Base-by-base conservation (phyloP, 1,139 yeast species). In the Candida mesenterica region DNA sequence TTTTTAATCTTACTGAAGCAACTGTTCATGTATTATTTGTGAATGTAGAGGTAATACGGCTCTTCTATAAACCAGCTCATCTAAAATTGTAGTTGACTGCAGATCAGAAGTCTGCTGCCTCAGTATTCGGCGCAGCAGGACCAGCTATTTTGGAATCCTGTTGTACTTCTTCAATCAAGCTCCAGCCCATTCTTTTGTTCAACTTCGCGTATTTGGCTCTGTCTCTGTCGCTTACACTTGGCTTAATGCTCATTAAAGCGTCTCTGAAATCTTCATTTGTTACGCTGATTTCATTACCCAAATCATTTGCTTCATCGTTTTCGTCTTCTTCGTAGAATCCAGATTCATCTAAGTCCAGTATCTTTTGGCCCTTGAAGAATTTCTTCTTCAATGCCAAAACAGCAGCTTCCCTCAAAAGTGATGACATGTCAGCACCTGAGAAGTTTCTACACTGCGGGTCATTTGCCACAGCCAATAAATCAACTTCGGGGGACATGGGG, bases 351-450 rank as follows among this genome's bases (percentile, higher is more conserved):
- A 77, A 60, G 39, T 77, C 77, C 42, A 67, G 70, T 24, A 76
- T 68, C 28, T 71, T 65, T 36, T 69, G 74, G 28, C 62, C 63
- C 15, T 59, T 62, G 60, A 82, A 79, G 45, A 87, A 81, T 39
- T 77, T 76, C 59, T 62, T 78, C 57, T 88, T 86, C 58, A 92
- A 74, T 1, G 97, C 95, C 34, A 77, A 62, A 3, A 90, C 95
- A 44, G 96, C 92, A 6, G 98, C 95, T 56, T 92, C 98, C 51
- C 96, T 73, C 0, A 87, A 92, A 39, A 92, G 65, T 1, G 97
- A 88, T 1, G 96, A 89, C 41, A 92, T 68, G 68, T 92, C 98
- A 0, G 98, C 98, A 55, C 98, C 98, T 7, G 95, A 83, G 55
- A 88, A 92, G 63, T 89, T 90, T 42, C 87, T 69, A 62, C 96